These are phyloP conservation scores for Daedalea quercina DNA, from an alignment of 768 basidiomycete species.

Conservation along the genomic window DNA sequence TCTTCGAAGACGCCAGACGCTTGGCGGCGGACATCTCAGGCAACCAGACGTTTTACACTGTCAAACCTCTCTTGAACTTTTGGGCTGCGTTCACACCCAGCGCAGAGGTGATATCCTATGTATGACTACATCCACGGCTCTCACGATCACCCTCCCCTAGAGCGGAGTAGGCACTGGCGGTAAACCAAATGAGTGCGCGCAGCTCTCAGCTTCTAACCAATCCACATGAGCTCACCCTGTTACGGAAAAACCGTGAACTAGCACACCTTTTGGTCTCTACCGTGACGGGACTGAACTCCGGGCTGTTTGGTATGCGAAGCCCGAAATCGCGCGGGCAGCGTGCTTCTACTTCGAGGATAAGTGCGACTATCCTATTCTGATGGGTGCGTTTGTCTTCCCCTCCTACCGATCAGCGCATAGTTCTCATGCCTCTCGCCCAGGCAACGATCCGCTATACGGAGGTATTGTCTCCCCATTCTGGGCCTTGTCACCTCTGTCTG, in stretches of 20 bases:
- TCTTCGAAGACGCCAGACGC: constrained; percentile 56
- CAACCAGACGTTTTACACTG: constrained; percentile 73
- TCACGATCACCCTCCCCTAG: constrained; percentile 25
- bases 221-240: neutral
- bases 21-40: constrained; percentile 64
- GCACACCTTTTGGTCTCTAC: constrained; percentile 27
- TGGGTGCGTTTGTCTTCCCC: constrained; percentile 37
- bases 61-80: constrained; percentile 71
- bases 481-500: neutral
- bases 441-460: constrained; percentile 75
- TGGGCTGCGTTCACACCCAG: constrained; percentile 79
- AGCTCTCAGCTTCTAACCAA: neutral
- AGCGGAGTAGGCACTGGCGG: constrained; percentile 69
- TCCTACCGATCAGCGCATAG: neutral
- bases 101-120: constrained; percentile 41
- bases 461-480: constrained; percentile 34
- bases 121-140: neutral
- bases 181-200: constrained; percentile 59
- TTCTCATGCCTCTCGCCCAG: constrained; percentile 25
- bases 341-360: constrained; percentile 55
- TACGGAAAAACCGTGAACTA: neutral
- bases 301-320: constrained; percentile 63
- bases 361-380: constrained; percentile 71
- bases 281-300: constrained; percentile 73
- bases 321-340: constrained; percentile 60